Base-by-base conservation (phyloP, 2,329 filamentous ascomycete species). In the Sporothrix luriei region DNA sequence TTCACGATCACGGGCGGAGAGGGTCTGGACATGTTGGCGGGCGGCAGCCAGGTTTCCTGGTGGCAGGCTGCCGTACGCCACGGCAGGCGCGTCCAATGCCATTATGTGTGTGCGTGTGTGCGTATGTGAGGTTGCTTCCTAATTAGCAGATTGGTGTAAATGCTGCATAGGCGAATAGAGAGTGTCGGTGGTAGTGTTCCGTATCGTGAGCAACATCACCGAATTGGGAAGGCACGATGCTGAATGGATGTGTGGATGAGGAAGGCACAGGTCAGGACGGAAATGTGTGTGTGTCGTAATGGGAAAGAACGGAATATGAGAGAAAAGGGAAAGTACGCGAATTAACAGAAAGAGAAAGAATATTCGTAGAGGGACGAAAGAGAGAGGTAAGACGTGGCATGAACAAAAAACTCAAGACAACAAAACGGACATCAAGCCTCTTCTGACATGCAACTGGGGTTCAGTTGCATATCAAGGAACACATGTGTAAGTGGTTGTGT, bases 1-100 rank as follows among this genome's bases (percentile, higher is more conserved):
- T 70, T 79, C 76, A 6, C 78, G 70, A 4, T 78, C 78, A 29
- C 72, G 75, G 6, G 75, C 74, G 1, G 76, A 77, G 0, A 79
- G 74, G 11, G 75, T 72, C 70, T 77, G 75, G 43, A 79, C 76
- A 26, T 79, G 77, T 24, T 77, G 75, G 26, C 77, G 74, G 29
- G 77, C 76, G 38, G 76, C 76, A 40, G 73, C 75, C 68, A 78
- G 68, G 61, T 72, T 76, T 67, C 29, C 70, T 14, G 68, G 49
- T 33, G 67, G 65, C 54, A 68, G 57, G 70, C 66, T 57, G n/a
- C 51, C 66, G 49, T 69, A 66, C 11, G 52, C 52, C 55, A 40
- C 68, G 4, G 64, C 11, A 14, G 40, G 61, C 21, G 52, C 46
- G 19, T 69, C 67, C 24, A 66, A 10, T 24, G 68, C 67, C 69